These are phyloP conservation scores for Rubroboletus satanas DNA, from an alignment of 768 basidiomycete genomes.

Conservation along the genomic window DNA sequence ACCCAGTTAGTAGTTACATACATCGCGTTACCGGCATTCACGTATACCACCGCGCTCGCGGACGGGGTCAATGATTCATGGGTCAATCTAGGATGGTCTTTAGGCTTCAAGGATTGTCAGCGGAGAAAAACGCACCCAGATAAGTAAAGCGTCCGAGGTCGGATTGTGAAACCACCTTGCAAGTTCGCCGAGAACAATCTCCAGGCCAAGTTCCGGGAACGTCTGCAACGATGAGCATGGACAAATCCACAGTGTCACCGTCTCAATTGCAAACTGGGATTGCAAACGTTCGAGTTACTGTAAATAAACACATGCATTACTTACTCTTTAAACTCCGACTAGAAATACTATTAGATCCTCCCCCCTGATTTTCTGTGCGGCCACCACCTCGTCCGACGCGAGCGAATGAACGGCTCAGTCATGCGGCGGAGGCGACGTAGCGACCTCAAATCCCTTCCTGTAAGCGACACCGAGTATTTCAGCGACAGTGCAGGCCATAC, in stretches of 20 bases:
- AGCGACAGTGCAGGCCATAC: conserved; percentile 10
- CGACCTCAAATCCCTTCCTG: conserved; percentile 4
- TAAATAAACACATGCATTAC: conserved; percentile 15
- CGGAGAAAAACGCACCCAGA: no score
- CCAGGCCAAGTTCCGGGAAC: background rate
- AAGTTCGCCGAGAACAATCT: background rate
- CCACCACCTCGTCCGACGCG: background rate
- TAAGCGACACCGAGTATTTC: conserved; percentile 26
- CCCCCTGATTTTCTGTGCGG: conserved; percentile 1
- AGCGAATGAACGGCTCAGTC: conserved; percentile 12
- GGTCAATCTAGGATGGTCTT: background rate
- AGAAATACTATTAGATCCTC: conserved; percentile 1
- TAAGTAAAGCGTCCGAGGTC: background rate
- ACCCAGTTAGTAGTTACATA: background rate
- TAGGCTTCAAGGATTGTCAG: no score
- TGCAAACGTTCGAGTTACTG: background rate
- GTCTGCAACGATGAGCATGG: no score
- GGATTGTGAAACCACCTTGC: background rate
- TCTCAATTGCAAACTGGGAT: conserved; percentile 1
- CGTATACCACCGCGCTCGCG: no score
- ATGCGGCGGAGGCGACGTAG: conserved; percentile 18
- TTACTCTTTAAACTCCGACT: conserved; percentile 24
- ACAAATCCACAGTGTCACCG: background rate
- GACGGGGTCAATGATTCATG: no score
- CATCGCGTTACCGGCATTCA: background rate